Evolutionary conservation across 495 filamentous ascomycete species (phyloP).

Genomic region (Cladorrhinum samala): DNA sequence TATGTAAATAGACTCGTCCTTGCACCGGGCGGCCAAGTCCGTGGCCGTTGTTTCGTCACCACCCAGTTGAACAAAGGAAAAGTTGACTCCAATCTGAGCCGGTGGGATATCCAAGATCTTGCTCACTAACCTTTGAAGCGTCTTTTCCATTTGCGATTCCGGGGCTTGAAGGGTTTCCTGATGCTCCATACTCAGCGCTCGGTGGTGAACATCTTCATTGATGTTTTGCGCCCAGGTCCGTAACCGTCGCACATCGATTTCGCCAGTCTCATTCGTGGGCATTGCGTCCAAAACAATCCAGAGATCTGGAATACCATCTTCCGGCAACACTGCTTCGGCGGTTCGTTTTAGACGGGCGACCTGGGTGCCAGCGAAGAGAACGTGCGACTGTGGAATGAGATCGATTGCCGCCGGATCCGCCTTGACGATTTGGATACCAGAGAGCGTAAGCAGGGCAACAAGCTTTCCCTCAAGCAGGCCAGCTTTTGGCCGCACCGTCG

Average conservation of each 20-base stretch:
- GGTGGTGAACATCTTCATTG: slow-evolving; percentile 38
- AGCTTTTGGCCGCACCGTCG: slow-evolving; percentile 39
- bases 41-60: slow-evolving; percentile 39
- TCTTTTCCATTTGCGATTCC: slow-evolving; percentile 30
- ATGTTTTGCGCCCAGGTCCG: slow-evolving; percentile 47
- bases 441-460: slow-evolving; percentile 37
- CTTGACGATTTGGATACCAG: slow-evolving; percentile 18
- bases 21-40: slow-evolving; percentile 32
- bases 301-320: slow-evolving; percentile 29
- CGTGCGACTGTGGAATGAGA: slow-evolving; percentile 32
- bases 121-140: slow-evolving; percentile 34
- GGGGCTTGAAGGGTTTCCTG: slow-evolving; percentile 31
- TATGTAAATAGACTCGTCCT: slow-evolving; percentile 36
- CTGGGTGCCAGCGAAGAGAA: slow-evolving; percentile 31
- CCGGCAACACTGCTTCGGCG: slow-evolving; percentile 21
- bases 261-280: slow-evolving; percentile 34
- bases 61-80: slow-evolving; percentile 39
- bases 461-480: slow-evolving; percentile 41
- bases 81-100: slow-evolving; percentile 36
- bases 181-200: slow-evolving; percentile 35
- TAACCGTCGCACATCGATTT: slow-evolving; percentile 36
- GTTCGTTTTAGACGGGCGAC: slow-evolving; percentile 28
- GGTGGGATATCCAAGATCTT: slow-evolving; percentile 32
- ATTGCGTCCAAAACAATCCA: slow-evolving; percentile 42
- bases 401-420: slow-evolving; percentile 27